Conservation (phyloP, 2,329 filamentous ascomycete species). For the Stemphylium lycopersici region DNA sequence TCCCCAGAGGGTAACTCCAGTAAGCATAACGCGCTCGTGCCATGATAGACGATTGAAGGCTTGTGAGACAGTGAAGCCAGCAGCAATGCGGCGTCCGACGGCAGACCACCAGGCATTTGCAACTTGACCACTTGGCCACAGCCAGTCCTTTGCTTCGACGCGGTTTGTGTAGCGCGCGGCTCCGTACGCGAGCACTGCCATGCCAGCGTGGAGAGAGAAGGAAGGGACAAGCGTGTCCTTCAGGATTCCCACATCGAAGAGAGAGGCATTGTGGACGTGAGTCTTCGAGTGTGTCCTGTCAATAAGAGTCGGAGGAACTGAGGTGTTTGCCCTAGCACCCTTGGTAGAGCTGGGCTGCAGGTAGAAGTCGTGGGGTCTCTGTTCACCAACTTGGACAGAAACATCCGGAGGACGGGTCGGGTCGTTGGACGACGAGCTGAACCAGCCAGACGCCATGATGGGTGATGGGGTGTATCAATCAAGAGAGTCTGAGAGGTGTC, state of each 20-base stretch:
- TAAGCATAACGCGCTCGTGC: constrained; percentile 62
- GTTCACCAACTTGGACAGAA: constrained; percentile 40
- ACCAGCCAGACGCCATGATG: constrained; percentile 39
- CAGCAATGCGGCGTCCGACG: constrained; percentile 58
- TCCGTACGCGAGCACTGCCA: constrained; percentile 60
- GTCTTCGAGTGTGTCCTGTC: constrained; percentile 43
- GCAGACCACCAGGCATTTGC: constrained; percentile 67
- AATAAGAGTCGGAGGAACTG: constrained; percentile 15
- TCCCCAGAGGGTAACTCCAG: constrained; percentile 65
- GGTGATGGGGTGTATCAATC: background rate
- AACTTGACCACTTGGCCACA: constrained; percentile 63
- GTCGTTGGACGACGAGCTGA: constrained; percentile 28
- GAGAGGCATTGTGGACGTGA: constrained; percentile 38
- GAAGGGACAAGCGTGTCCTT: constrained; percentile 62
- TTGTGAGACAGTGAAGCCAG: constrained; percentile 54
- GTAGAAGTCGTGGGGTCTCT: constrained; percentile 43
- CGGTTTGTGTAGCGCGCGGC: constrained; percentile 59
- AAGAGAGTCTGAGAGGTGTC: constrained; percentile 1
- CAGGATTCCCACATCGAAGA: constrained; percentile 58
- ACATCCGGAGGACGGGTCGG: constrained; percentile 36
- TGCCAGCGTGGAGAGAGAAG: constrained; percentile 59
- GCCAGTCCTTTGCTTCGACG: constrained; percentile 66
- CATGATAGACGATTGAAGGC: constrained; percentile 59
- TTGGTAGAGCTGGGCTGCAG: constrained; percentile 31
- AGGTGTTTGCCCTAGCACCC: constrained; percentile 11